Conservation (phyloP, 768 basidiomycete genomes). For the Clavaria fumosa region DNA sequence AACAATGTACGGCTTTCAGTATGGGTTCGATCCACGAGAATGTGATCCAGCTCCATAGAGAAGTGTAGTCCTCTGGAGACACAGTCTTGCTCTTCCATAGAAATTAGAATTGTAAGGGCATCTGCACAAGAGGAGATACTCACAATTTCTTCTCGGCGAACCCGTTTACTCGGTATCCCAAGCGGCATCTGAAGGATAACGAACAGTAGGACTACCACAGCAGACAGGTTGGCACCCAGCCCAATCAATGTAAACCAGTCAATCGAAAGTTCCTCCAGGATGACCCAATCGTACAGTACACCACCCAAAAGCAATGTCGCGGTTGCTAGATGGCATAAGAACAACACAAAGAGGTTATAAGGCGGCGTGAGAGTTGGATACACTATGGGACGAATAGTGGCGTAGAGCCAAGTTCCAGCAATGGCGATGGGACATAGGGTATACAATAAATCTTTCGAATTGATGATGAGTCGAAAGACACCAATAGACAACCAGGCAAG, state of each 20-base stretch:
- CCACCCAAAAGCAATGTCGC: slow-evolving; percentile 38
- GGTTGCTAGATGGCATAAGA: slow-evolving; percentile 30
- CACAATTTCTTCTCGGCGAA: no score
- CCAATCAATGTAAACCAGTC: slow-evolving; percentile 24
- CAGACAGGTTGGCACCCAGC: no score
- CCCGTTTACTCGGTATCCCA: not conserved
- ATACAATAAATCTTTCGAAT: slow-evolving; percentile 20
- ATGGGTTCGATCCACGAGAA: no score
- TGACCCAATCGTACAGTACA: slow-evolving; percentile 36
- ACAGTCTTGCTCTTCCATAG: no score
- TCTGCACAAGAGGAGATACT: no score
- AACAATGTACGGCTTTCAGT: no score
- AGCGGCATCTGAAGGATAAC: not conserved
- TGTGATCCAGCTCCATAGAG: no score
- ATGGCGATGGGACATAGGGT: slow-evolving; percentile 16
- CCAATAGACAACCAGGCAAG: slow-evolving; percentile 45
- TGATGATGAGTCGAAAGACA: slow-evolving; percentile 33
- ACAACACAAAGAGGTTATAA: slow-evolving; percentile 47
- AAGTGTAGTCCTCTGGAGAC: no score
- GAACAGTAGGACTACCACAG: slow-evolving; percentile 15
- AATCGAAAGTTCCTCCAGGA: slow-evolving; percentile 25
- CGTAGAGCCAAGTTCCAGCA: slow-evolving; percentile 52
- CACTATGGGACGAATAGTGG: slow-evolving; percentile 36
- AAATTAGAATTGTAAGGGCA: no score
- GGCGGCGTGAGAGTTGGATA: slow-evolving; percentile 42